Conservation (phyloP, 768 basidiomycete species). For the Sarcodon aspratus region DNA sequence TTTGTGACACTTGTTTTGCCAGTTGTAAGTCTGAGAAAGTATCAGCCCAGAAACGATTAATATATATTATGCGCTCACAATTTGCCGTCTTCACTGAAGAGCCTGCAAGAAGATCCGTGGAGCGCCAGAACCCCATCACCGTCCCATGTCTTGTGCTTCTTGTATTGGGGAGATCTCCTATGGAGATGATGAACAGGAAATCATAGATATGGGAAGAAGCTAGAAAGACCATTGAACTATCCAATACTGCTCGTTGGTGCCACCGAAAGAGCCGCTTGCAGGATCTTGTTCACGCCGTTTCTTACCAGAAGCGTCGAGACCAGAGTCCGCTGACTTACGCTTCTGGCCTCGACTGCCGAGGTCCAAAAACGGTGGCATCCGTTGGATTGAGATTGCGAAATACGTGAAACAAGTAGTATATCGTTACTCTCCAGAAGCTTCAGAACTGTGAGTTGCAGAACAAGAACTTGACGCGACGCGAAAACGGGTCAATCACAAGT, state of each 20-base stretch:
- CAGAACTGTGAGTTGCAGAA: too few species aligned
- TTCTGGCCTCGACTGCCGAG: conserved; percentile 5
- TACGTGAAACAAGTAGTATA: too few species aligned
- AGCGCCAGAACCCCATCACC: conserved; percentile 63
- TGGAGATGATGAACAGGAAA: background rate
- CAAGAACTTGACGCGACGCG: too few species aligned
- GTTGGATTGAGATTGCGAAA: too few species aligned
- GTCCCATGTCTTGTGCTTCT: conserved; percentile 89
- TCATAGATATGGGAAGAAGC: background rate
- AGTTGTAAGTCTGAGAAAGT: conserved; percentile 29
- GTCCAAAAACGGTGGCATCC: too few species aligned
- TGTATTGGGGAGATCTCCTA: conserved; percentile 60
- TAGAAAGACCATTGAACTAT: conserved; percentile 61
- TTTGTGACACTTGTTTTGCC: conserved; percentile 31
- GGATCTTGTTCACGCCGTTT: conserved; percentile 8
- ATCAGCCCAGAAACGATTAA: background rate
- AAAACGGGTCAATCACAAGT: too few species aligned
- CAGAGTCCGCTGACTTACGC: conserved; percentile 11
- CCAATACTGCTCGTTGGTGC: conserved; percentile 34
- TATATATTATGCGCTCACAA: conserved; percentile 22
- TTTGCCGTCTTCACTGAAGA: conserved; percentile 57
- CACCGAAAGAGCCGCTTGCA: conserved; percentile 1
- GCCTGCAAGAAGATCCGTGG: conserved; percentile 26
- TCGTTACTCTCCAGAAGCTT: too few species aligned
- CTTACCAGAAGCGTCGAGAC: conserved; percentile 9